Evolutionary conservation across 192 early-diverging fungal genomes (phyloP).

Genomic region (Entomortierella beljakovae): DNA sequence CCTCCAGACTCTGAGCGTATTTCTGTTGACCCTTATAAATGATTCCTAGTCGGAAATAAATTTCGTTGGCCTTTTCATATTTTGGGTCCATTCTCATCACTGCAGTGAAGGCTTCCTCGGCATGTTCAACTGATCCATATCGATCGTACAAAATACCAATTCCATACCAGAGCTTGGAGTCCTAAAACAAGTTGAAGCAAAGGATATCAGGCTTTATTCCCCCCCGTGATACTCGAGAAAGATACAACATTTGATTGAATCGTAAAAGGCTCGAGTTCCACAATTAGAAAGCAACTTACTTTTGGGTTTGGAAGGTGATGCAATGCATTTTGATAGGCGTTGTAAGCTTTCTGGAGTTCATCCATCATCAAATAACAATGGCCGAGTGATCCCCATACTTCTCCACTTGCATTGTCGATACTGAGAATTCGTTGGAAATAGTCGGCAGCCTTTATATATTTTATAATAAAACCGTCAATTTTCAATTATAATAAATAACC

Average conservation of each 20-base stretch:
- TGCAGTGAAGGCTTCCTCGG: conserved; percentile 95
- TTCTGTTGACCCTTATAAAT: conserved; percentile 96
- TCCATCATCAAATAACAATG: conserved; percentile 98
- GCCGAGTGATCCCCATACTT: conserved; percentile 94
- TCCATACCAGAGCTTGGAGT: conserved; percentile 99
- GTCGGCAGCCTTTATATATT: conserved; percentile 77
- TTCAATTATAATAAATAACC: too few relatives aligned
- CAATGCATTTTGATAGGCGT: conserved; percentile 96
- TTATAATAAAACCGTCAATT: conserved; percentile 19
- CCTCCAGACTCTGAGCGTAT: conserved; percentile 76
- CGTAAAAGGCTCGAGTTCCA: too few relatives aligned
- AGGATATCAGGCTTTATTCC: too few relatives aligned
- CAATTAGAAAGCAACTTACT: conserved; percentile 58
- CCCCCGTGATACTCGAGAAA: too few relatives aligned
- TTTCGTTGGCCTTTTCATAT: conserved; percentile 98
- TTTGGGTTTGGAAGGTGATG: conserved; percentile 92
- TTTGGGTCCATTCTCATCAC: conserved; percentile 96
- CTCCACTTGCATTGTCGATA: conserved; percentile 88
- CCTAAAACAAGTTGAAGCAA: conserved; percentile 58
- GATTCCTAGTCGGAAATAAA: conserved; percentile 97
- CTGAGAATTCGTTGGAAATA: conserved; percentile 91
- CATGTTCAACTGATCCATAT: conserved; percentile 96
- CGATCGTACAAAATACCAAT: conserved; percentile 98
- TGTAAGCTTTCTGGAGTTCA: conserved; percentile 93
- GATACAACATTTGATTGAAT: neutral